These are phyloP conservation scores for Dothideomycetes sp. DNA, from an alignment of 2,329 filamentous ascomycete species.

Conservation along the genomic window DNA sequence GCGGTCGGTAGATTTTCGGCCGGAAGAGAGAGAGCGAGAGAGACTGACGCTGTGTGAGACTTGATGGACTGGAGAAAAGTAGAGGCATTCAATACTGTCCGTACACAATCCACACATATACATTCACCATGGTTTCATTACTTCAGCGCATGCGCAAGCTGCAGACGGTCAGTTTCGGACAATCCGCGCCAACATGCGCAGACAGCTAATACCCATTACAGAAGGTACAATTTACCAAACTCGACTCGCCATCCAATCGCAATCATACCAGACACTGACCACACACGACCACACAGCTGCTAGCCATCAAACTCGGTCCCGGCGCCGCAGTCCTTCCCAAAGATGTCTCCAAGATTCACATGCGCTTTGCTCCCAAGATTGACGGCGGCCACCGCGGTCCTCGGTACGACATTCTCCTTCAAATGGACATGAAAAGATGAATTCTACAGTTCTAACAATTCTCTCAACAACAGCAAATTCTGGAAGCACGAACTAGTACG, in stretches of 20 bases:
- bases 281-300: conserved; percentile 45
- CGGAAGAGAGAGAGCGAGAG: neutral
- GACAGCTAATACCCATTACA: conserved; percentile 9
- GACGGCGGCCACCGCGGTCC: conserved; percentile 63
- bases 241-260: conserved; percentile 3
- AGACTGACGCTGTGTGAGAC: too few species aligned
- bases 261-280: conserved; percentile 19
- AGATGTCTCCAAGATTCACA: conserved; percentile 63
- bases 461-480: conserved; percentile 67
- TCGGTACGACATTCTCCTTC: conserved; percentile 41
- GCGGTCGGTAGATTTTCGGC: neutral
- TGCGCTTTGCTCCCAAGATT: conserved; percentile 58
- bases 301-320: conserved; percentile 67
- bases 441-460: too few species aligned
- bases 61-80: too few species aligned
- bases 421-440: too few species aligned
- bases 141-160: conserved; percentile 65
- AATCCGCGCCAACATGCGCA: neutral
- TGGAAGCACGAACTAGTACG: conserved; percentile 74
- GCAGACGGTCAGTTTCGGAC: conserved; percentile 50
- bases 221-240: conserved; percentile 13
- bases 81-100: neutral
- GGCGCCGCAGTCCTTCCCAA: conserved; percentile 74
- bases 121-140: conserved; percentile 45
- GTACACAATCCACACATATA: neutral